A percentile compares a stretch with the other conserved stretches of the same genome.
Evolutionary conservation across 2,329 filamentous ascomycete genomes (phyloP).

Genomic region (Aspergillus aculeatus): DNA sequence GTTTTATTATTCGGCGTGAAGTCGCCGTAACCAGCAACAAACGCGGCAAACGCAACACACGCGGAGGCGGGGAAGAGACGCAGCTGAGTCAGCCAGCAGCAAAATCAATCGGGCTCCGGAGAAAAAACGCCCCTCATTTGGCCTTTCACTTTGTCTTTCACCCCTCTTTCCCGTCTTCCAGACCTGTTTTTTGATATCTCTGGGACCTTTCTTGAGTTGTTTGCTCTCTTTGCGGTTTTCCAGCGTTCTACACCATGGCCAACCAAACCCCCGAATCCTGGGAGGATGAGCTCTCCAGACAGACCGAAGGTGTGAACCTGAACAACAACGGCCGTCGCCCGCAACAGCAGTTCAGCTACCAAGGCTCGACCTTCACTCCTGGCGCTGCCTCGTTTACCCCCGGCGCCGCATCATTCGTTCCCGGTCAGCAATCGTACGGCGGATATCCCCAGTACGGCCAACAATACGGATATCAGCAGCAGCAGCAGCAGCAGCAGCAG

Average conservation of each 20-base stretch:
- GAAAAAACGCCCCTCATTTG: slow-evolving; percentile 28
- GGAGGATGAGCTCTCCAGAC: slow-evolving; percentile 84
- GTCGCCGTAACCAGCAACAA: not conserved
- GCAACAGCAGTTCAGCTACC: slow-evolving; percentile 43
- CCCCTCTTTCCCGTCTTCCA: slow-evolving; percentile 13
- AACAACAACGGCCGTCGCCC: slow-evolving; percentile 58
- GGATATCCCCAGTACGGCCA: slow-evolving; percentile 50
- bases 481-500: slow-evolving; percentile 43
- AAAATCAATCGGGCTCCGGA: slow-evolving; percentile 23
- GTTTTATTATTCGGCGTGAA: not conserved
- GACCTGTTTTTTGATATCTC: slow-evolving; percentile 14
- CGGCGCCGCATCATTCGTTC: slow-evolving; percentile 69
- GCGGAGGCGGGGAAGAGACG: slow-evolving; percentile 13
- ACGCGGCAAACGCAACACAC: slow-evolving; percentile 18
- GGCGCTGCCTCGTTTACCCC: slow-evolving; percentile 64
- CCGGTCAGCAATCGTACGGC: slow-evolving; percentile 51
- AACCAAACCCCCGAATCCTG: slow-evolving; percentile 78
- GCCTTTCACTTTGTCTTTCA: slow-evolving; percentile 6
- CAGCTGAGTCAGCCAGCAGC: slow-evolving; percentile 31
- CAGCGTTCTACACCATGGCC: slow-evolving; percentile 63
- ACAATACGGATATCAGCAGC: slow-evolving; percentile 28
- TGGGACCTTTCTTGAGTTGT: slow-evolving; percentile 18
- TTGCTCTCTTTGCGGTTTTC: slow-evolving; percentile 24
- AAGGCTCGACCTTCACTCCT: slow-evolving; percentile 60
- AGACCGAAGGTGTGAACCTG: slow-evolving; percentile 73